These are phyloP conservation scores for Pseudoscleropodium purum DNA, from an alignment of 225 moss, liverwort and hornwort species.

Conservation along the genomic window DNA sequence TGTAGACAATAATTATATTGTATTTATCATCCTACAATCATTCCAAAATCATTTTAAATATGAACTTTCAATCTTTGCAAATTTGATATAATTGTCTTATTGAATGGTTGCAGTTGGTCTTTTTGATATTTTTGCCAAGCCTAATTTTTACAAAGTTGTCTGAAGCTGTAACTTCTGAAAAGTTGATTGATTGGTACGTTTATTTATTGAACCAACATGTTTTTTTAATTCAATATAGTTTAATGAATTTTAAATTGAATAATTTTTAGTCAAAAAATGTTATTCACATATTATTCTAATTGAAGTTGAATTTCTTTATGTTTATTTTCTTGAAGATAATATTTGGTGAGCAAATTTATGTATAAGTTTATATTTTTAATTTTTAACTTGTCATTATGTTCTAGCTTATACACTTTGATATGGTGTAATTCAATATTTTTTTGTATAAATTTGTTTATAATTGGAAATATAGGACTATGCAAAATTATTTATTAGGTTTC, in stretches of 20 bases:
- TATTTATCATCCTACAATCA: neutral
- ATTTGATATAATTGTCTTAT: neutral
- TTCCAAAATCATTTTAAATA: neutral
- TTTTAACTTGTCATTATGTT: neutral
- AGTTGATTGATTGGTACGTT: conserved; percentile 47
- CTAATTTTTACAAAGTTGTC: conserved; percentile 56
- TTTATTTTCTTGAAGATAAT: neutral
- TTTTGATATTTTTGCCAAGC: conserved; percentile 54
- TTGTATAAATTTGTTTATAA: neutral
- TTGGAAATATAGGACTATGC: neutral
- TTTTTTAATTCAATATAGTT: neutral
- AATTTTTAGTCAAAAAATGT: neutral
- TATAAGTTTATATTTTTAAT: too few relatives aligned
- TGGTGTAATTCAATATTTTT: too few relatives aligned
- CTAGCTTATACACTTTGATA: too few relatives aligned
- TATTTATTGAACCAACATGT: neutral
- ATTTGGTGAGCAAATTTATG: too few relatives aligned
- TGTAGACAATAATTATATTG: neutral
- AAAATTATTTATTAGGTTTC: neutral
- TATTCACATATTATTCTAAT: too few relatives aligned
- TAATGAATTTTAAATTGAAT: neutral
- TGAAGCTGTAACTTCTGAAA: conserved; percentile 34
- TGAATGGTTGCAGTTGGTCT: conserved; percentile 33
- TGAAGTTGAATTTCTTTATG: neutral
- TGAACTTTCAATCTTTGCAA: neutral